Percentiles rank a stretch among this genome's conserved stretches.
These are phyloP conservation scores for Dysphania ambrosioides DNA, from an alignment of 148 eudicot species.

Conservation along the genomic window DNA sequence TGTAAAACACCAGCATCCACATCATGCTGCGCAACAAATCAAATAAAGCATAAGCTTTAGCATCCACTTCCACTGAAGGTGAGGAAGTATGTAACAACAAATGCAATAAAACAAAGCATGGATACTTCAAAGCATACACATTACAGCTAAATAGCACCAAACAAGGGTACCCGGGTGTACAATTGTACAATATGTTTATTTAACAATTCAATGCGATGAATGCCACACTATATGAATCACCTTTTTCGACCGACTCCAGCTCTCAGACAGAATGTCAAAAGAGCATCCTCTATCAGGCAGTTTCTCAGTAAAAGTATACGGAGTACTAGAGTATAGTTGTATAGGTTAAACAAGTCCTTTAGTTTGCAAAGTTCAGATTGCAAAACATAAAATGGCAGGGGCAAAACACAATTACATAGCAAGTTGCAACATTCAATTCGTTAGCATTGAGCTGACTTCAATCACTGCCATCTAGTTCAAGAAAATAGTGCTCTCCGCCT, in stretches of 20 bases:
- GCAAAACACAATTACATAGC: background rate
- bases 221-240: background rate
- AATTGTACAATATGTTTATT: too few relatives aligned
- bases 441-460: background rate
- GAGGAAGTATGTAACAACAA: background rate
- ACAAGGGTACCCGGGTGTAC: background rate
- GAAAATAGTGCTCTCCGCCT: background rate
- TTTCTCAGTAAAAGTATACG: background rate
- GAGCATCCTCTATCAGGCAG: background rate
- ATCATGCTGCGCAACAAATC: constrained; percentile 55
- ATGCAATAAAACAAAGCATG: background rate
- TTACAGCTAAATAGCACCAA: background rate
- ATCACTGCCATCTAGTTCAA: background rate
- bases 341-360: background rate
- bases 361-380: background rate
- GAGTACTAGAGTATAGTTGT: too few relatives aligned
- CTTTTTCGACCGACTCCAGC: background rate
- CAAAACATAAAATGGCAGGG: background rate
- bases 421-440: background rate
- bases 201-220: background rate
- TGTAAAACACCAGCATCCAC: constrained; percentile 86
- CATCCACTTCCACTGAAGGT: background rate
- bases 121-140: background rate
- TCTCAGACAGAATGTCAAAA: background rate
- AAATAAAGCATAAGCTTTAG: background rate